phyloP scores from a whole-genome alignment of 2,329 filamentous ascomycete species.

The Pseudopyrenochaeta lycopersici region DNA sequence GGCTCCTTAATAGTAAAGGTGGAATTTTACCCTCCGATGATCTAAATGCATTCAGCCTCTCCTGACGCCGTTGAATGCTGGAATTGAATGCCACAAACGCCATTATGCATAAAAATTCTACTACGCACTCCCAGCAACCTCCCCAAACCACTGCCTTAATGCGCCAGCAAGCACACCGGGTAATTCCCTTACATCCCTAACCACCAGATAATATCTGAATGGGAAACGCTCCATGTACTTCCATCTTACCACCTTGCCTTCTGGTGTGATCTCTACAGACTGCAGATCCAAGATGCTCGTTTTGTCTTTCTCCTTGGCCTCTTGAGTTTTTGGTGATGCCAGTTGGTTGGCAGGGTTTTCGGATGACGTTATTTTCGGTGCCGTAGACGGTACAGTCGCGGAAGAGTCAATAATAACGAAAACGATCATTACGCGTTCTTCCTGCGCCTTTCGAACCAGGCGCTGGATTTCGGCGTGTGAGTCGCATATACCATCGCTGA shows the following conservation, averaged over 20 bases:
- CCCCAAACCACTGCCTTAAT: conserved; percentile 94
- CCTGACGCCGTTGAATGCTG: not conserved
- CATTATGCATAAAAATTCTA: not conserved
- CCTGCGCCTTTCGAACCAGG: conserved; percentile 85
- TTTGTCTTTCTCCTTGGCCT: conserved; percentile 57
- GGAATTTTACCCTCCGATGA: no score
- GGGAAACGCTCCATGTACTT: conserved; percentile 95
- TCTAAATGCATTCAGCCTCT: not conserved
- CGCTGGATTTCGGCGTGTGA: conserved; percentile 85
- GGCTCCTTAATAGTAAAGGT: no score
- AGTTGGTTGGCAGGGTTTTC: conserved; percentile 13
- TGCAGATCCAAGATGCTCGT: conserved; percentile 87
- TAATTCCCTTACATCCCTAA: conserved; percentile 89
- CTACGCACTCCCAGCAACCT: conserved; percentile 62
- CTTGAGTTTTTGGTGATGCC: not conserved
- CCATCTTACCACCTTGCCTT: conserved; percentile 78
- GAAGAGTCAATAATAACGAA: conserved; percentile 91
- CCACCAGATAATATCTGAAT: conserved; percentile 96
- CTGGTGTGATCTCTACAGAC: conserved; percentile 81
- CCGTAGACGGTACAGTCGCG: conserved; percentile 19
- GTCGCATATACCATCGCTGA: conserved; percentile 93
- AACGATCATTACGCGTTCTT: conserved; percentile 96
- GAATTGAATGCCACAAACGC: not conserved
- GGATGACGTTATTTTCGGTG: conserved; percentile 5
- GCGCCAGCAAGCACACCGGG: conserved; percentile 87